phyloP scores from a whole-genome alignment of 108 stramenopile species.

The Pseudonitzschia multistriata region DNA sequence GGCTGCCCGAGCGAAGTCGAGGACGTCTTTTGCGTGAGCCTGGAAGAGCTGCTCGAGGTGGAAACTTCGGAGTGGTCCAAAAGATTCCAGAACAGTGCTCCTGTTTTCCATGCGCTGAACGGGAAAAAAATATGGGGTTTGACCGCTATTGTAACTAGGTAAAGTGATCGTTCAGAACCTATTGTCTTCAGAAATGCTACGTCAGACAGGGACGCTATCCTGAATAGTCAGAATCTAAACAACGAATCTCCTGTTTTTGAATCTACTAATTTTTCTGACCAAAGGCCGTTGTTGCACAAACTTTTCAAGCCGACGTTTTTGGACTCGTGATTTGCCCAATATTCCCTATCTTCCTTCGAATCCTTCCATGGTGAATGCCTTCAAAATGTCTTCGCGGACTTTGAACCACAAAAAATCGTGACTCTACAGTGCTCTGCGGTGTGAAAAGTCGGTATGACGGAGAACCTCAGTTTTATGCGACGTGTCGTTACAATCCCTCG shows the following conservation, averaged over 20 bases:
- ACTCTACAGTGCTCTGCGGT: too few relatives aligned
- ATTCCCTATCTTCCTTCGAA: neutral
- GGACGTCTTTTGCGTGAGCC: conserved; percentile 59
- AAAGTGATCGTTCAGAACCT: too few relatives aligned
- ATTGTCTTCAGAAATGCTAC: too few relatives aligned
- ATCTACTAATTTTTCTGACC: neutral
- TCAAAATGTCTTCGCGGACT: too few relatives aligned
- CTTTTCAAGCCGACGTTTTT: conserved; percentile 65
- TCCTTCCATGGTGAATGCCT: neutral
- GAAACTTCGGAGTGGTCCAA: conserved; percentile 44
- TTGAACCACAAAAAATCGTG: too few relatives aligned
- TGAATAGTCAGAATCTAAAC: conserved; percentile 24
- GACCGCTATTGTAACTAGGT: conserved; percentile 62
- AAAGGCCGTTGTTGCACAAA: conserved; percentile 57
- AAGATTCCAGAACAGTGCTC: conserved; percentile 30
- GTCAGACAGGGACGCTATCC: too few relatives aligned
- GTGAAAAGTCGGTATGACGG: too few relatives aligned
- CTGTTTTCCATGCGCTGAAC: conserved; percentile 56
- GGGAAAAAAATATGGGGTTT: conserved; percentile 76
- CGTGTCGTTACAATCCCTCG: too few relatives aligned
- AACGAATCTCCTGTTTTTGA: neutral
- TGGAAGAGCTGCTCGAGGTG: conserved; percentile 43
- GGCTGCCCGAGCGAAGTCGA: conserved; percentile 71
- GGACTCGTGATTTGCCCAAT: neutral
- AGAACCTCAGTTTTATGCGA: too few relatives aligned